Percentiles rank a stretch among this genome's conserved stretches.
Evolutionary conservation across 2,329 filamentous ascomycete genomes (phyloP).

Genomic region (Fusarium oxysporum): DNA sequence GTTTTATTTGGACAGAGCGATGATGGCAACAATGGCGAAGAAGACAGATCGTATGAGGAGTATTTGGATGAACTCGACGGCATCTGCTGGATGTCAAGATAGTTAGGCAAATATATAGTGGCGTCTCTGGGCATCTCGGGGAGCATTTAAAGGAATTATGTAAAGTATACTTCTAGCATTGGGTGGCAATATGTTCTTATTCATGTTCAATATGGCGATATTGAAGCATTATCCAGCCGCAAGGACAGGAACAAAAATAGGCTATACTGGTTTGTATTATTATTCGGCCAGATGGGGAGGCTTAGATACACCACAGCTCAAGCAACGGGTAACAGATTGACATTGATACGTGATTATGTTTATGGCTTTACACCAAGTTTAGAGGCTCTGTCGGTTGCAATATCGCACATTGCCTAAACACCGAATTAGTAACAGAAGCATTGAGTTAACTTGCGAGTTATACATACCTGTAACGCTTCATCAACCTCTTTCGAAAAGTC

Average conservation of each 20-base stretch:
- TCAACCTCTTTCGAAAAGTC: constrained; percentile 75
- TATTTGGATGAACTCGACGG: constrained; percentile 68
- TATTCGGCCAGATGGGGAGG: background rate
- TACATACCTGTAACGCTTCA: constrained; percentile 78
- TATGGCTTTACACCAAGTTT: constrained; percentile 34
- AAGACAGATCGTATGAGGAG: constrained; percentile 63
- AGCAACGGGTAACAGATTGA: constrained; percentile 4
- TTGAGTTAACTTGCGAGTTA: background rate
- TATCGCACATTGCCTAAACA: constrained; percentile 85
- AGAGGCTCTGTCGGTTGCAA: constrained; percentile 80
- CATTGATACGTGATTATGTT: background rate
- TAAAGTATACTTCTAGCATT: constrained; percentile 29
- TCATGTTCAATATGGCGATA: constrained; percentile 16
- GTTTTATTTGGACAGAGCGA: constrained; percentile 59
- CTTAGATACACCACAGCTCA: constrained; percentile 12
- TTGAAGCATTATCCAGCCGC: constrained; percentile 4
- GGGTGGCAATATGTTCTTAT: constrained; percentile 13
- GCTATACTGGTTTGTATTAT: background rate
- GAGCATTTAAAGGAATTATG: constrained; percentile 6
- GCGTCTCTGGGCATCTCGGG: constrained; percentile 7
- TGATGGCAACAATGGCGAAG: constrained; percentile 41
- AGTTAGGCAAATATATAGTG: constrained; percentile 10
- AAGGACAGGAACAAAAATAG: constrained; percentile 1
- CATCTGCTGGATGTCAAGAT: constrained; percentile 59
- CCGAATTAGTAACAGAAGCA: constrained; percentile 23